Evolutionary conservation across 202 grass and related monocot genomes (phyloP).

Genomic region (Hordeum pubiflorum): DNA sequence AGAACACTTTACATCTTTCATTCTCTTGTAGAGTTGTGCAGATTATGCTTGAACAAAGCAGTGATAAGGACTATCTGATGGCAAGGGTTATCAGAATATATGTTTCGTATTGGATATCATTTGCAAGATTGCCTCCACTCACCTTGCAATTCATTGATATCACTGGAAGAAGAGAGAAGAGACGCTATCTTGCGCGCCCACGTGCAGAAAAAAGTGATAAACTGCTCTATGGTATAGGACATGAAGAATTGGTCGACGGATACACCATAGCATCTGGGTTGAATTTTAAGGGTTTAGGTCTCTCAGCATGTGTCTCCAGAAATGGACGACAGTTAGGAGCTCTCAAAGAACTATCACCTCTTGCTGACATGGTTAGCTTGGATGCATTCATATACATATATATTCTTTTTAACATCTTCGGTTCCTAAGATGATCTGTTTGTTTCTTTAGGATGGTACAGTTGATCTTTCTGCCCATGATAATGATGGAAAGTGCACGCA

Average conservation of each 20-base stretch:
- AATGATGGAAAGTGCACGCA: conserved; percentile 61
- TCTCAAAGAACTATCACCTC: conserved; percentile 69
- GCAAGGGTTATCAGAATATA: conserved; percentile 78
- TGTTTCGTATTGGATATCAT: conserved; percentile 96
- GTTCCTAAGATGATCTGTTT: conserved; percentile 22
- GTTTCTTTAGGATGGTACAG: conserved; percentile 60
- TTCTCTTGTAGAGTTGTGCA: conserved; percentile 61
- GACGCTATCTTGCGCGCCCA: conserved; percentile 21
- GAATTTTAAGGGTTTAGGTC: conserved; percentile 71
- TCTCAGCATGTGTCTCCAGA: conserved; percentile 53
- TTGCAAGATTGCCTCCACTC: conserved; percentile 72
- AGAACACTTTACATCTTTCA: conserved; percentile 7
- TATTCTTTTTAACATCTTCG: neutral
- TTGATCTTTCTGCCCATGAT: conserved; percentile 80
- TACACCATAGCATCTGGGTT: conserved; percentile 85
- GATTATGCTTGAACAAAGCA: conserved; percentile 86
- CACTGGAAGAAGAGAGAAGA: conserved; percentile 60
- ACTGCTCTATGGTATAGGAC: conserved; percentile 61
- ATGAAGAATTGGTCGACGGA: conserved; percentile 84
- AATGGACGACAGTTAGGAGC: conserved; percentile 59
- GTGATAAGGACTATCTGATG: conserved; percentile 69
- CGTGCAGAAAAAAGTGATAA: conserved; percentile 55
- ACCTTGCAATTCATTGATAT: conserved; percentile 50
- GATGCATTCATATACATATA: neutral
- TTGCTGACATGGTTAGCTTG: conserved; percentile 85